Base-by-base conservation (phyloP, 2,329 filamentous ascomycete genomes). In the Aspergillus sp. region DNA sequence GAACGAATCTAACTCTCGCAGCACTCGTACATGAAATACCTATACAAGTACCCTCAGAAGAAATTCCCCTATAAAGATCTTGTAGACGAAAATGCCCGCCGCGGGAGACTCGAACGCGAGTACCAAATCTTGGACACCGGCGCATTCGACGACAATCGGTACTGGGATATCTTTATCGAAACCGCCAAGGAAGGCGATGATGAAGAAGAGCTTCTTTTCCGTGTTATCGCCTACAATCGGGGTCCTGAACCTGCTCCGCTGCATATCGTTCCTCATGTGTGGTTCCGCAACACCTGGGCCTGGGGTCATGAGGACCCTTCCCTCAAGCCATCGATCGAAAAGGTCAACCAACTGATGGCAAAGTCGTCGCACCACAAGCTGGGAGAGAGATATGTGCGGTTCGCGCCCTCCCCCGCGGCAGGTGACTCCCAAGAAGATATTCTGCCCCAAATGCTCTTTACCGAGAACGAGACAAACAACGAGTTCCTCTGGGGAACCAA, bases 1-100 rank as follows among this genome's bases (percentile, higher is more conserved):
- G 26, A 30, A 30, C 26, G n/a, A n/a, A 20, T 11, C 24, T 51
- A 17, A 38, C 17, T 42, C n/a, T 24, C 30, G 36, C 20, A 92
- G 89, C 92, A 96, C 74, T 95, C 93, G 24, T 97, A 97, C 78
- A 97, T 97, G 93, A 97, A 97, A 73, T 95, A 86, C 67, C 86
- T 97, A 61, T 97, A 97, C 82, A 97, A 97, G 74, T 95, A 96
- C 65, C 94, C 94, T 0, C 93, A 97, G 74, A 83, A 82, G 64
- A 85, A 87, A 58, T 97, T 97, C 65, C 94, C 93, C 2, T 97
- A 97, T 77, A 82, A 96, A 71, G 85, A 96, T 59, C 79, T 97
- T 44, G 77, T 95, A 59, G 79, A 89, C 58, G 90, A 95, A 67
- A 97, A 96, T 68, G 91, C 85, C 41, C 83, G 80, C 60, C 84